Evolutionary conservation across 306 rosid species (phyloP), one percentile per base, ranked within the genome.

Genomic region (Rosa multiflora): DNA sequence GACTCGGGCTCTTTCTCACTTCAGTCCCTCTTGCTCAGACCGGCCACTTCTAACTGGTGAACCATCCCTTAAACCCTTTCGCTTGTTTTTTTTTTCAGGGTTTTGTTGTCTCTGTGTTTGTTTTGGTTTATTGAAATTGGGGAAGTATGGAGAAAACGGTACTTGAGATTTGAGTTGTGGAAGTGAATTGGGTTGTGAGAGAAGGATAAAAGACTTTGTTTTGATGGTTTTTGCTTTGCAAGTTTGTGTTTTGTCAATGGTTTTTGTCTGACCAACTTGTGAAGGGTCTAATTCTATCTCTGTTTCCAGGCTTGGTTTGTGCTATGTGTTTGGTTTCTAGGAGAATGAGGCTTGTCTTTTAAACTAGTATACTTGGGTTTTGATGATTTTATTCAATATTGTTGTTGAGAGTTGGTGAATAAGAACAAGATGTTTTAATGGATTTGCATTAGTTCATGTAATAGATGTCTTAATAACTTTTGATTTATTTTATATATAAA

Each of bases 1-100:
- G 91, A 88, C 32, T 76, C 80, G 55, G 93, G 95, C 7, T 91
- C 97, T 9, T 89, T 92, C 70, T 79, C 95, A 70, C 85, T 92
- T 58, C 99, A 94, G 75, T 74, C 90, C 40, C 88, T 94, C 56
- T 81, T 93, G 77, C 79, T 94, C 83, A 80, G 43, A 49, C 64
- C 88, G 6, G 35, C 83, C 15, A 78, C 81, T 18, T 76, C 86
- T 48, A 72, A 77, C 61, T 94, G 97, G 97, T 94, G 81, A 12
- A 29, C 9, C 5, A 42, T 29, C 32, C 42, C 67, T 75, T 10
- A 2, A 59, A 12, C 32, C 8, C 37, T 77, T 59, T 70, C 17
- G 0, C 56, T 55, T 73, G 11, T 78, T 17, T 8, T 21, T 2
- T 20, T 4, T 13, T 15, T 70, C 40, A 4, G 76, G 70, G 17